Evolutionary conservation across 164 flowering plant genomes (phyloP), one percentile per base, ranked within the genome.

Genomic region (Umbellularia californica): DNA sequence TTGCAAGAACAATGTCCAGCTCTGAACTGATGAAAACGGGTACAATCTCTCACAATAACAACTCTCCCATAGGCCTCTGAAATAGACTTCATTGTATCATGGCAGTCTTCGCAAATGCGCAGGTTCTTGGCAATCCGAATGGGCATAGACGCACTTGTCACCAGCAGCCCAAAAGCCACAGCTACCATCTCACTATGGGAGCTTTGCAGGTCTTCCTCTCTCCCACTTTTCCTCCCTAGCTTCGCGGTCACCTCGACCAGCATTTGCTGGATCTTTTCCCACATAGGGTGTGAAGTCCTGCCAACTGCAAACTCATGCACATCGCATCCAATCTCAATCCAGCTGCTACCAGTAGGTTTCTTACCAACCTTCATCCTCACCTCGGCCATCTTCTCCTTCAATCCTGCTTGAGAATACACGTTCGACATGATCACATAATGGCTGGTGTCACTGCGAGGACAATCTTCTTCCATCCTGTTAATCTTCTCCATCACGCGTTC

Each of bases 111-210:
- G 35, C 83, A 80, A n/a, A 80, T 77, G 5, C 79, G 74, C 5
- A 80, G 77, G 50, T 80, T 80, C 70, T 80, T 80, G 12, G 69
- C 63, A 11, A 80, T 74, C 65, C 73, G 74, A 76, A 76, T 77
- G 2, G 79, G 51, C 50, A 70, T 33, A 50, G 73, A 66, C 7
- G 58, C 30, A 50, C 70, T 68, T 25, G 77, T 74, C 23, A 12
- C 77, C 60, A 80, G 58, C 72, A 80, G 51, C 33, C 77, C 77
- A 68, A 74, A 76, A 10, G 82, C 75, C 4, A 80, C 73, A 33
- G 75, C 79, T 15, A 77, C n/a, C 76, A 35, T 80, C 77, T 80
- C 79, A 25, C 82, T 77, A n/a, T 80, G 82, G 19, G 28, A 63
- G 33, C 50, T 55, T 66, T 70, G 67, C 2, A 76, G 69, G 50